A percentile compares a stretch with the other conserved stretches of the same genome.
phyloP scores from a whole-genome alignment of 75 land plant genomes.

The Cryptomeria japonica region DNA sequence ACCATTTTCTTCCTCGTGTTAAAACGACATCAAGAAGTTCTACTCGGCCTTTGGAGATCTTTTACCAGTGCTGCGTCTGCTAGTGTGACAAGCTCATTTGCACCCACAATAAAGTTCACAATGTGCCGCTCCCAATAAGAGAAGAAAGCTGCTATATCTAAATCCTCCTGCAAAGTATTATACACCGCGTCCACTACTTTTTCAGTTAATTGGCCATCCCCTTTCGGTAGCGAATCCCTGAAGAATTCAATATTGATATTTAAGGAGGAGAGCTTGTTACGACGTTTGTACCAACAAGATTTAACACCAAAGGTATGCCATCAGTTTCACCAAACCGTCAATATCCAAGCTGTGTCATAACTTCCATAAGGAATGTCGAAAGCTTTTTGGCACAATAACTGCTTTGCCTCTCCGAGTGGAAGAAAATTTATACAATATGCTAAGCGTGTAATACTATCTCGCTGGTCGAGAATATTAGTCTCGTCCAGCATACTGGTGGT shows the following conservation, averaged over 20 bases:
- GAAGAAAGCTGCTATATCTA: no score
- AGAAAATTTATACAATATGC: no score
- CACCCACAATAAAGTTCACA: no score
- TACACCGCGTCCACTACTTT: not conserved
- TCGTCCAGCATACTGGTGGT: no score
- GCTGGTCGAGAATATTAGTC: no score
- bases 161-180: not conserved
- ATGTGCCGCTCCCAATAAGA: no score
- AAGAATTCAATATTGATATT: not conserved
- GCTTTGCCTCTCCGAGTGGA: not conserved
- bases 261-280: not conserved
- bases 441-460: no score
- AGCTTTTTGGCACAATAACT: not conserved
- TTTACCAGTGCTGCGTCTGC: no score
- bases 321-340: not conserved
- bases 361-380: not conserved
- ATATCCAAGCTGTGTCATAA: not conserved
- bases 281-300: not conserved
- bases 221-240: not conserved
- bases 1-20: no score
- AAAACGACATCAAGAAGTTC: no score
- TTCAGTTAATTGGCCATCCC: not conserved
- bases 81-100: no score
- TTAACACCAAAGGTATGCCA: not conserved
- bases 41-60: no score